Base-by-base conservation (phyloP, 208 protist genomes). In the Wallacemonas sp. region DNA sequence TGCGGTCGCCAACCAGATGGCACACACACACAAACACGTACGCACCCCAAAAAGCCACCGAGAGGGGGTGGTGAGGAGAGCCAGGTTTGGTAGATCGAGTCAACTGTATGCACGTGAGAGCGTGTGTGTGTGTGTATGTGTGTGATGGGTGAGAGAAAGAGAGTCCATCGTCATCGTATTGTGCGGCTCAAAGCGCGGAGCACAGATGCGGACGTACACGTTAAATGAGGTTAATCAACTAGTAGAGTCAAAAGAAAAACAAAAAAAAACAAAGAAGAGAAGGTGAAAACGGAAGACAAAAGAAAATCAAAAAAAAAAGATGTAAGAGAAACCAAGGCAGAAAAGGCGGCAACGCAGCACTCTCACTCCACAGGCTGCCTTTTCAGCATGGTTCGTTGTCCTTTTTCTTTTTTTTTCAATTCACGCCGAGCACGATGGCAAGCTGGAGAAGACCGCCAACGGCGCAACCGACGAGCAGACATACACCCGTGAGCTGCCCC, bases 171-270 rank as follows among this genome's bases (percentile, higher is more conserved):
- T n/a, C n/a, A n/a, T n/a, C n/a, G n/a, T n/a, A n/a, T n/a, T n/a
- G n/a, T n/a, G n/a, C n/a, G n/a, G n/a, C n/a, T 75, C 77, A 73
- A 92, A 79, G 8, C 80, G 77, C 3, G 82, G 79, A 4, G 75
- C 83, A 10, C 81, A 78, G 65, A 79, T 88, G 27, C 79, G 72
- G 72, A 86, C 82, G 39, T 46, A n/a, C n/a, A n/a, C n/a, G n/a
- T n/a, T n/a, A 39, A 53, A 63, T 64, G 42, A 39, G 34, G 41
- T 45, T 53, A 61, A 42, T 38, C 21, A 55, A 12, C n/a, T 41
- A 21, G 17, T 5, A 39, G 26, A 60, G 41, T 30, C 60, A 39
- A 48, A 50, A 71, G 46, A 71, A 41, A 58, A 33, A 71, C 22
- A 64, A 4, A 38, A 57, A 26, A 39, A 26, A 55, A 58, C 17